Evolutionary conservation across 305 asterid genomes (phyloP), one percentile per base, ranked within the genome.

Genomic region (Fraxinus floribunda): DNA sequence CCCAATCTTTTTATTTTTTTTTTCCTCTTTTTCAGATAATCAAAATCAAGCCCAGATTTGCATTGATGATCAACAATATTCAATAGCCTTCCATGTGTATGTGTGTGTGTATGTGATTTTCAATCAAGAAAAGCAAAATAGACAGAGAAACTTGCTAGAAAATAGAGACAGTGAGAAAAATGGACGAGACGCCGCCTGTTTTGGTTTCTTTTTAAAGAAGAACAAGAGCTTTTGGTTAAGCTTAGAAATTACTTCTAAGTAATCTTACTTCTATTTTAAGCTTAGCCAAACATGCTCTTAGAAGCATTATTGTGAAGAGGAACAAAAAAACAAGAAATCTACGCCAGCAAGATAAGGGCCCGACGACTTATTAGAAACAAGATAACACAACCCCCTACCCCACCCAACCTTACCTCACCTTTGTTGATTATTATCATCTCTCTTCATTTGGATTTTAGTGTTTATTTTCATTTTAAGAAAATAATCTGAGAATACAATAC

Each of bases 261-360:
- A 64, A 57, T 7, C 15, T 8, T 3, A 29, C 36, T 68, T 68
- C 75, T 29, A 68, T 13, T 68, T 29, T 68, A 26, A 10, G 75
- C 20, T 13, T 68, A 30, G n/a, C 39, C 75, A 13, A 68, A 68
- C 75, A 68, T 26, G 38, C 39, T 68, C 75, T 29, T 68, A 80
- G 30, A 9, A 49, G 83, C 22, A 34, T 30, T 77, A 84, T 7
- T 82, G 86, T 72, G 34, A 81, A 81, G 81, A 78, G 71, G 62
- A n/a, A 68, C n/a, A 13, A 3, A 74, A 72, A 72, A 75, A 30
- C 80, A 82, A 72, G 81, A 83, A 79, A 79, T 75, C 78, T 81
- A 83, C 20, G 87, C 88, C 86, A 90, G 86, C 90, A 84, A 81
- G 22, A 68, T 20, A 52, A 1, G 88, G 91, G 83, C 41, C 91